Evolutionary conservation across 345 rosid genomes (phyloP).

Genomic region (Laguncularia racemosa): DNA sequence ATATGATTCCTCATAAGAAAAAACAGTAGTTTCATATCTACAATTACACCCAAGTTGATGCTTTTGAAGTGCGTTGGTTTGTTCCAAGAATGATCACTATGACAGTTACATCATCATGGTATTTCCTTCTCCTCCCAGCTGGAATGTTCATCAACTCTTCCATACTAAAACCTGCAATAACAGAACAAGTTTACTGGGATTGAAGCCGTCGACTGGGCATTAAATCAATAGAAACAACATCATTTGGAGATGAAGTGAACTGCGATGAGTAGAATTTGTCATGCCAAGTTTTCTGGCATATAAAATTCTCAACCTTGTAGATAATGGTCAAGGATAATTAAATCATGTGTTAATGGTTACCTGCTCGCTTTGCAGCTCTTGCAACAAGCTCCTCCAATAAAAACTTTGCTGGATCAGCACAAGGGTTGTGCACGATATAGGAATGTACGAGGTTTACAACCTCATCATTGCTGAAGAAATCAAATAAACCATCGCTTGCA

Average conservation of each 20-base stretch:
- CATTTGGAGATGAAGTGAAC: too few relatives aligned
- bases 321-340: too few relatives aligned
- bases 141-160: conserved; percentile 89
- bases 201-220: too few relatives aligned
- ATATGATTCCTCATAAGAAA: neutral
- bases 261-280: too few relatives aligned
- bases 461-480: conserved; percentile 85
- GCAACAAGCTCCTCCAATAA: conserved; percentile 69
- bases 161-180: conserved; percentile 59
- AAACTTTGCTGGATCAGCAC: conserved; percentile 91
- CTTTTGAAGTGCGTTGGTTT: conserved; percentile 76
- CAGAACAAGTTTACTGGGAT: neutral
- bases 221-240: too few relatives aligned
- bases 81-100: conserved; percentile 79
- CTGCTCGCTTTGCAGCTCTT: conserved; percentile 85
- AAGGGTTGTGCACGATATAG: conserved; percentile 48
- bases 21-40: neutral
- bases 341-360: conserved; percentile 20
- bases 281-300: too few relatives aligned
- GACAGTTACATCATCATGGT: conserved; percentile 92
- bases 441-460: conserved; percentile 60
- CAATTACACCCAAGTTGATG: conserved; percentile 53
- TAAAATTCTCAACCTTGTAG: too few relatives aligned
- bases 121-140: conserved; percentile 90
- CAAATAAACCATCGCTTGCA: conserved; percentile 90